Percentiles rank a stretch among this genome's conserved stretches.
Evolutionary conservation across 768 basidiomycete species (phyloP).

Genomic region (Leccinum boreale): DNA sequence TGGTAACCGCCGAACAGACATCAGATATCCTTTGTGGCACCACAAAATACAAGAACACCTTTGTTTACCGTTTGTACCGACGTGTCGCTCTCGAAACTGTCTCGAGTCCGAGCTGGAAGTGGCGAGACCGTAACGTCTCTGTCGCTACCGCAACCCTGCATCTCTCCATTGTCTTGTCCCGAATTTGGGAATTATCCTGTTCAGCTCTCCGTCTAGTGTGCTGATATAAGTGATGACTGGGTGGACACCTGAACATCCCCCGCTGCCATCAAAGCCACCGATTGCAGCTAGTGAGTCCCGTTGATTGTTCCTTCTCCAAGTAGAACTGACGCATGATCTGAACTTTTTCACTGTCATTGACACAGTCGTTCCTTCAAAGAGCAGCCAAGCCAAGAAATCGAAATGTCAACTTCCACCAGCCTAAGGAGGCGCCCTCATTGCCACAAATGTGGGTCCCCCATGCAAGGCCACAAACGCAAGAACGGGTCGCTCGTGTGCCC

Average conservation of each 20-base stretch:
- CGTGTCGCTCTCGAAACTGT: not conserved
- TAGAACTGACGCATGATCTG: conserved; percentile 2
- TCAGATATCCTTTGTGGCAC: not conserved
- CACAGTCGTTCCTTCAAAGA: not conserved
- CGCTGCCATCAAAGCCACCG: conserved; percentile 23
- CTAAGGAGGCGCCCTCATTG: conserved; percentile 33
- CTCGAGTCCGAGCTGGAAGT: not conserved
- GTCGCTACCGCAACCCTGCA: conserved; percentile 24
- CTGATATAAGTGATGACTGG: conserved; percentile 24
- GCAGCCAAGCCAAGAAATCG: conserved; percentile 1
- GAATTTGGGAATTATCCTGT: conserved; percentile 18
- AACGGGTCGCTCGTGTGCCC: conserved; percentile 31
- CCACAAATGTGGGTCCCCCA: conserved; percentile 31
- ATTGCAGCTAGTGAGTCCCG: conserved; percentile 27
- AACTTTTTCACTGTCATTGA: not conserved
- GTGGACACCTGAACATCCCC: conserved; percentile 3
- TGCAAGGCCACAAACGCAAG: conserved; percentile 33
- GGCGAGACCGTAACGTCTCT: not conserved
- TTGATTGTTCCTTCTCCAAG: not conserved
- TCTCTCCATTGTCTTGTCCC: conserved; percentile 19
- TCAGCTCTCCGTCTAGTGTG: conserved; percentile 1
- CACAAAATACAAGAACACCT: conserved; percentile 23
- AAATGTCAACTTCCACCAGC: conserved; percentile 29
- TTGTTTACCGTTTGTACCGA: conserved; percentile 14
- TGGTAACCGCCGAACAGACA: not conserved